These are phyloP conservation scores for Fraxinus angustifolia DNA, from an alignment of 305 asterid species.

Conservation along the genomic window DNA sequence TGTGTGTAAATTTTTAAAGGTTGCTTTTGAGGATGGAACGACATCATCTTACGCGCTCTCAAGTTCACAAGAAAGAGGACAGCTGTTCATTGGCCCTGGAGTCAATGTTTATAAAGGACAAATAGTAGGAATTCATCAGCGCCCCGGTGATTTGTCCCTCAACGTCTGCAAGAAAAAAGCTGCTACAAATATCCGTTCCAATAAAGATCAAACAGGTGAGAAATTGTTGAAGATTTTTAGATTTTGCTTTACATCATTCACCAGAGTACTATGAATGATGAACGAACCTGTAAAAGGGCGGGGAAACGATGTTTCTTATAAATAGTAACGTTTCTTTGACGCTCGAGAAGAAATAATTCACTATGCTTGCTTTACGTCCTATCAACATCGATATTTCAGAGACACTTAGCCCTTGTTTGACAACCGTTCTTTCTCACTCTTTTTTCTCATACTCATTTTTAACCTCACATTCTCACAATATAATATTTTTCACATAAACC, in stretches of 20 bases:
- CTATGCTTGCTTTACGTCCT: neutral
- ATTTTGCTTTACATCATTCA: neutral
- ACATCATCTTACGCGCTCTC: conserved; percentile 85
- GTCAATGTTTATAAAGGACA: conserved; percentile 89
- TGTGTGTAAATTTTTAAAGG: conserved; percentile 33
- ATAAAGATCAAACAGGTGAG: conserved; percentile 84
- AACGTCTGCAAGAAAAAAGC: conserved; percentile 98
- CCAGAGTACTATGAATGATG: neutral
- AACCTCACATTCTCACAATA: neutral
- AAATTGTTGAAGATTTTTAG: conserved; percentile 1
- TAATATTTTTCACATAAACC: neutral
- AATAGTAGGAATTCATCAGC: conserved; percentile 93
- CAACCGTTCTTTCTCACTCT: neutral
- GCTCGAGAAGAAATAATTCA: neutral
- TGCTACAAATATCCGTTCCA: conserved; percentile 92
- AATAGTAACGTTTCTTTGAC: neutral
- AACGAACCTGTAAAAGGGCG: neutral
- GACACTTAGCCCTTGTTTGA: neutral
- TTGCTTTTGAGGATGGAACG: conserved; percentile 92
- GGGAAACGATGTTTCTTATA: neutral
- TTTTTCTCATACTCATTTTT: neutral
- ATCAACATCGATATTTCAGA: neutral
- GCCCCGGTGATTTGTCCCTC: conserved; percentile 89
- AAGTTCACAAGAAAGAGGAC: conserved; percentile 96
- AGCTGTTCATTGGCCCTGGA: conserved; percentile 84